Evolutionary conservation across 2,329 filamentous ascomycete species (phyloP).

Genomic region (Sphaceloma murrayae): DNA sequence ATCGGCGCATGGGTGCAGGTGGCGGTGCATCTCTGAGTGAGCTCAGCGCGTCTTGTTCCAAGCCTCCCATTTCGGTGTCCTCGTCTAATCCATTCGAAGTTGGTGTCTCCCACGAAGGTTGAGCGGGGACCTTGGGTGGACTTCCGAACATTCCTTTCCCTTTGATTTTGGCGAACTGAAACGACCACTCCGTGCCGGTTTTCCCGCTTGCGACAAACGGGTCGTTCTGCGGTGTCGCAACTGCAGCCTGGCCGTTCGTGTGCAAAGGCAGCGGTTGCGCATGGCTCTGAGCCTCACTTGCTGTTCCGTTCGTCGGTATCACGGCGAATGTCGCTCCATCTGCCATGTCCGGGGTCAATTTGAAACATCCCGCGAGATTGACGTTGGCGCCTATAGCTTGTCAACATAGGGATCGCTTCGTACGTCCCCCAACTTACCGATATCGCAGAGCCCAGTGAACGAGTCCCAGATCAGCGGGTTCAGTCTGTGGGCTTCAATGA

Average conservation of each 20-base stretch:
- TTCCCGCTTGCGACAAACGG: slow-evolving; percentile 34
- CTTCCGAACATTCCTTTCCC: slow-evolving; percentile 19
- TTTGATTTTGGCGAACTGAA: slow-evolving; percentile 19
- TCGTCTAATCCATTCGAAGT: slow-evolving; percentile 36
- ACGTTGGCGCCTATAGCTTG: slow-evolving; percentile 58
- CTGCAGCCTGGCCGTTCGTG: background rate
- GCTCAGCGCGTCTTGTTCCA: slow-evolving; percentile 20
- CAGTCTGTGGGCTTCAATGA: slow-evolving; percentile 75
- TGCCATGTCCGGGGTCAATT: slow-evolving; percentile 56
- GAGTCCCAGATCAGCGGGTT: slow-evolving; percentile 99
- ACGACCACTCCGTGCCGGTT: slow-evolving; percentile 15
- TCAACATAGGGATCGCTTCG: slow-evolving; percentile 14
- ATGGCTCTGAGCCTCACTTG: background rate
- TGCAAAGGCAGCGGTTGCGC: slow-evolving; percentile 6
- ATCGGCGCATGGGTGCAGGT: slow-evolving; percentile 39
- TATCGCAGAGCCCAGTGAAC: slow-evolving; percentile 79
- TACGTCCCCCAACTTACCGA: slow-evolving; percentile 36
- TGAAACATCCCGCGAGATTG: slow-evolving; percentile 78
- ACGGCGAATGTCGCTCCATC: slow-evolving; percentile 34
- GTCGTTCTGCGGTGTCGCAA: slow-evolving; percentile 33
- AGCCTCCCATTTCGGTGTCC: slow-evolving; percentile 31
- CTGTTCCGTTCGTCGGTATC: slow-evolving; percentile 18
- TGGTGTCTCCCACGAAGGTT: slow-evolving; percentile 36
- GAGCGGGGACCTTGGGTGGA: slow-evolving; percentile 8
- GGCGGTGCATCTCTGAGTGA: slow-evolving; percentile 34